A percentile compares a stretch with the other conserved stretches of the same genome.
Conservation (phyloP, 2,329 filamentous ascomycete genomes). For the Talaromyces sp. region DNA sequence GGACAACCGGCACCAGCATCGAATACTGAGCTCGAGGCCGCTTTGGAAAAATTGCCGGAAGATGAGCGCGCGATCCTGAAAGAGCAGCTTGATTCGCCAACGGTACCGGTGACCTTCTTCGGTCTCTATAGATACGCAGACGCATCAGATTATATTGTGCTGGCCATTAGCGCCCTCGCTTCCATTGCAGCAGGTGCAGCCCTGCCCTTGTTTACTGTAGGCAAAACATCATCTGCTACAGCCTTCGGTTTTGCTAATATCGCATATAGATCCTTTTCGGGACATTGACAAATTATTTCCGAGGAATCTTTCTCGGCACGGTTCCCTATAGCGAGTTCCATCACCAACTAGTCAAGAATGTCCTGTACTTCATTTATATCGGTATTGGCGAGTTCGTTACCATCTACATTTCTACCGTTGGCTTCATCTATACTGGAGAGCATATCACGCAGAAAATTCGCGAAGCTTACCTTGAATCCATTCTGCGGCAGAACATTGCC, state of each 20-base stretch:
- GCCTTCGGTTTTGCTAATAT: neutral
- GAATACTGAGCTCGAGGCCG: slow-evolving; percentile 42
- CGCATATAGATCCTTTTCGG: slow-evolving; percentile 59
- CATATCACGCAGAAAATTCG: slow-evolving; percentile 53
- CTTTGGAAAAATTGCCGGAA: slow-evolving; percentile 58
- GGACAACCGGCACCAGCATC: slow-evolving; percentile 27
- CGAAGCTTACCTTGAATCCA: slow-evolving; percentile 49
- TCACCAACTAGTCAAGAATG: neutral
- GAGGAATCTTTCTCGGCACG: slow-evolving; percentile 52
- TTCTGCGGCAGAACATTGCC: slow-evolving; percentile 50
- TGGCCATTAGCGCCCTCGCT: slow-evolving; percentile 56
- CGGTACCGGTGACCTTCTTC: slow-evolving; percentile 58
- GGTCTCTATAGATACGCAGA: slow-evolving; percentile 68
- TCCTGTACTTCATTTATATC: slow-evolving; percentile 46
- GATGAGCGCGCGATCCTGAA: slow-evolving; percentile 63
- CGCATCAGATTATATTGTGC: slow-evolving; percentile 58
- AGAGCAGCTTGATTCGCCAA: slow-evolving; percentile 61
- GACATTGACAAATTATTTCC: slow-evolving; percentile 66
- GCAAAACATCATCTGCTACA: slow-evolving; percentile 7
- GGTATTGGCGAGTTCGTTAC: slow-evolving; percentile 52
- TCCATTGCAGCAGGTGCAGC: slow-evolving; percentile 69
- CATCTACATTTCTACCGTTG: slow-evolving; percentile 55
- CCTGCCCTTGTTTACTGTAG: slow-evolving; percentile 71
- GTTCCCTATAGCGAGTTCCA: slow-evolving; percentile 27
- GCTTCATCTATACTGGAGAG: slow-evolving; percentile 54